A percentile compares a stretch with the other conserved stretches of the same genome.
These are phyloP conservation scores for Podospora didyma DNA, from an alignment of 495 filamentous ascomycete genomes.

Conservation along the genomic window DNA sequence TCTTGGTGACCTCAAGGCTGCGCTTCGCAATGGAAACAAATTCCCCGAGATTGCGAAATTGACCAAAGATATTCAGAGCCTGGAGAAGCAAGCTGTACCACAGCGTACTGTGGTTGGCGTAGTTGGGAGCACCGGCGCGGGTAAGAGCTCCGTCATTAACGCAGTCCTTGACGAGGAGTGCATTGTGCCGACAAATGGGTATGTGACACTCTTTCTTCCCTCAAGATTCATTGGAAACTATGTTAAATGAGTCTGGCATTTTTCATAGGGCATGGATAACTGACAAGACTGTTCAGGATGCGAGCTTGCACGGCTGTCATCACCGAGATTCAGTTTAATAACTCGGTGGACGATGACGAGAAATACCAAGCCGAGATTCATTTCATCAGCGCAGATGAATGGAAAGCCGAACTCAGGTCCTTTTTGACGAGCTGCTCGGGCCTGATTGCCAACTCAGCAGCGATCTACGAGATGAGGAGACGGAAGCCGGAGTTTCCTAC, in stretches of 20 bases:
- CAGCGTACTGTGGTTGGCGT: constrained; percentile 50
- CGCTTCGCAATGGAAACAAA: no score
- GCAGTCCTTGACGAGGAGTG: constrained; percentile 53
- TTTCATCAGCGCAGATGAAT: constrained; percentile 54
- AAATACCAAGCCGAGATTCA: constrained; percentile 59
- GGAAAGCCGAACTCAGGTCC: constrained; percentile 50
- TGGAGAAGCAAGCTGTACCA: background rate
- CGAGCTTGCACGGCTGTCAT: constrained; percentile 63
- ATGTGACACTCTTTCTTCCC: no score
- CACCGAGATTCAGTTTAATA: constrained; percentile 62
- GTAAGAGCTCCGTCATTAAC: constrained; percentile 60
- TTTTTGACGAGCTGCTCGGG: constrained; percentile 50
- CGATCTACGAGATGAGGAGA: constrained; percentile 39
- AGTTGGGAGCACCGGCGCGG: constrained; percentile 55
- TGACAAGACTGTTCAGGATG: constrained; percentile 12
- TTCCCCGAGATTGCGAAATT: no score
- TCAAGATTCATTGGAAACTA: no score
- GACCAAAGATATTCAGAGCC: constrained; percentile 29
- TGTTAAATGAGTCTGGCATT: background rate
- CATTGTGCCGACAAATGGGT: constrained; percentile 33
- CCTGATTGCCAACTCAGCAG: constrained; percentile 24
- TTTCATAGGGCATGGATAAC: background rate
- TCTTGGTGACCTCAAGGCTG: no score
- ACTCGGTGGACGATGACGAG: constrained; percentile 31
- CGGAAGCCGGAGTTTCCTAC: constrained; percentile 55